Base-by-base conservation (phyloP, 1,284 basidiomycete genomes). In the Phellopilus nigrolimitatus region DNA sequence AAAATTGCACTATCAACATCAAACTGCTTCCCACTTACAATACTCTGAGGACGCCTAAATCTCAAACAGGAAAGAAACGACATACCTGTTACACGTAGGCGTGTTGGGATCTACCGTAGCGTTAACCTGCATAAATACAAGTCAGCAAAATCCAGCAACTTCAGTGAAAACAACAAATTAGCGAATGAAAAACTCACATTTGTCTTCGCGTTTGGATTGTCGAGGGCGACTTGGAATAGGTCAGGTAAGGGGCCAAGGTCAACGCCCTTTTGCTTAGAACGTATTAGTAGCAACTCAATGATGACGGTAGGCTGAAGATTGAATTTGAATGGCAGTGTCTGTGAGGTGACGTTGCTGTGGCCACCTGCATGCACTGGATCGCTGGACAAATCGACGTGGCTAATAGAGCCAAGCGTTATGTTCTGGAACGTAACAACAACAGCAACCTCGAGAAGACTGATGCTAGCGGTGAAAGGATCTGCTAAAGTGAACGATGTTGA, bases 391-490 rank as follows among this genome's bases (percentile, higher is more conserved):
- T 81, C 77, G 17, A 75, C 70, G 39, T 72, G 69, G 51, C 84
- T 69, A 59, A 90, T 83, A 24, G 64, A 73, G 12, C 82, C 82
- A 10, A 85, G 61, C 0, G 71, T 70, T 31, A 84, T 59, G 45
- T 72, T 71, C 30, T 75, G 71, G 67, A 75, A 82, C 1, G 71
- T 76, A 0, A 78, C 87, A 2, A 65, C 73, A 1, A 84, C 79
- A 8, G 68, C 68, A n/a, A 90, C 68, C 50, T 70, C 64, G 28
- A 84, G 61, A 15, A 90, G 64, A 62, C 84, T 87, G 64, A 90
- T 80, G 59, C 79, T 80, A 9, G 87, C 85, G 0, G 84, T 88
- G 68, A 90, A 90, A 2, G 87, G 86, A 60, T 90, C 91, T 12
- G 69, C 68, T 39, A 90, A 70, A 1, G 68, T 69, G 59, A 87